Evolutionary conservation across 352 stramenopile genomes (phyloP).

Genomic region (Paralagenidium karlingii): DNA sequence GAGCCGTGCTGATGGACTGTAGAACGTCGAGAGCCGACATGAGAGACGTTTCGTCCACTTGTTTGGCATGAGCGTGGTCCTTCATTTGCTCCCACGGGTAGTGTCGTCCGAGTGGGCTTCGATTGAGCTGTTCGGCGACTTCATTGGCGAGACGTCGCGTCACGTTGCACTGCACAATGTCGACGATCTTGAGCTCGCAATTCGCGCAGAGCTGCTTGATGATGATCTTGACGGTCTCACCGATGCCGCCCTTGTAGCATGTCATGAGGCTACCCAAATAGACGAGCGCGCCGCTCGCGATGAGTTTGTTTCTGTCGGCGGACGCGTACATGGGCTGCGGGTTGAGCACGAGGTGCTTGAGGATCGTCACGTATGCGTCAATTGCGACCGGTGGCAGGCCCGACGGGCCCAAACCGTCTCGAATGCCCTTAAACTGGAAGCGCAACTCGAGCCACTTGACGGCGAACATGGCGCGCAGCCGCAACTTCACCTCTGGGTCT

Average conservation of each 20-base stretch:
- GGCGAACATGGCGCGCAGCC: constrained; percentile 54
- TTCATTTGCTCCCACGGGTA: too few relatives aligned
- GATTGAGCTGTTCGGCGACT: too few relatives aligned
- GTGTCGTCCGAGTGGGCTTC: too few relatives aligned
- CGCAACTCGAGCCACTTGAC: constrained; percentile 60
- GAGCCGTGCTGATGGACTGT: too few relatives aligned
- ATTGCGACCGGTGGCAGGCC: constrained; percentile 29
- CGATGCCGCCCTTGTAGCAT: constrained; percentile 9
- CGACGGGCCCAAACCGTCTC: constrained; percentile 21
- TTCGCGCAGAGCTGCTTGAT: constrained; percentile 19
- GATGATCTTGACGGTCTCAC: constrained; percentile 43
- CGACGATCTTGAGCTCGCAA: constrained; percentile 29
- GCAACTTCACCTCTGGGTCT: constrained; percentile 31
- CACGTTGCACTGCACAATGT: constrained; percentile 20
- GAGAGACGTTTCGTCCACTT: too few relatives aligned
- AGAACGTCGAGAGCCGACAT: too few relatives aligned
- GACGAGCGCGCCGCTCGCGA: constrained; percentile 38
- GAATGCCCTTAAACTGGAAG: constrained; percentile 48
- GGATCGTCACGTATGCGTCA: constrained; percentile 41
- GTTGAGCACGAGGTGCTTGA: constrained; percentile 39
- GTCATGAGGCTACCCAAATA: constrained; percentile 29
- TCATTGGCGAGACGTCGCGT: too few relatives aligned
- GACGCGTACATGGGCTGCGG: too few relatives aligned
- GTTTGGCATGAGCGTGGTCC: too few relatives aligned
- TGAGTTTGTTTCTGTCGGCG: constrained; percentile 31